Evolutionary conservation across 257 asterid genomes (phyloP).

Genomic region (Cordia subcordata): DNA sequence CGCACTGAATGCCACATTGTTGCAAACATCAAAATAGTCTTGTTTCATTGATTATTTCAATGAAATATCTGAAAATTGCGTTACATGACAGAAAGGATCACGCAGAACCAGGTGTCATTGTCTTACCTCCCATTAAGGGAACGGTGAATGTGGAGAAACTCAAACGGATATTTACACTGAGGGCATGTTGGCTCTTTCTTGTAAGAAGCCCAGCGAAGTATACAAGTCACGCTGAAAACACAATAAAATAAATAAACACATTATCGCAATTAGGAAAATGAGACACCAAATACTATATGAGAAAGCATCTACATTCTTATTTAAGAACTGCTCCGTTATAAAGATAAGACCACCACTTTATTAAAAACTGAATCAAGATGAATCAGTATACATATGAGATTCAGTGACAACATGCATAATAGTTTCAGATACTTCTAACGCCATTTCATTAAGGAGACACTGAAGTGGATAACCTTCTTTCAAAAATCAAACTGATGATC

Average conservation of each 20-base stretch:
- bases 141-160: constrained; percentile 73
- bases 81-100: neutral
- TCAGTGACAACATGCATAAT: neutral
- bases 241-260: too few relatives aligned
- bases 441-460: neutral
- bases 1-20: neutral
- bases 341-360: neutral
- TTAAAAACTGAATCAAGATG: neutral
- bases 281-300: constrained; percentile 2
- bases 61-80: neutral
- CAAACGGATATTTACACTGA: constrained; percentile 77
- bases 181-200: constrained; percentile 81
- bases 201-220: constrained; percentile 86
- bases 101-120: neutral
- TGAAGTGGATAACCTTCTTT: too few relatives aligned
- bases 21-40: too few relatives aligned
- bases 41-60: too few relatives aligned
- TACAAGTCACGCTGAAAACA: constrained; percentile 69
- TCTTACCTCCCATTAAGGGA: constrained; percentile 91
- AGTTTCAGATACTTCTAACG: neutral
- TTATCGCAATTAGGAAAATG: neutral
- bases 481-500: too few relatives aligned
- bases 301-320: neutral
- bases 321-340: neutral
- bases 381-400: neutral